Base-by-base conservation (phyloP, 257 asterid species). In the Nicotiana tomentosiformis region DNA sequence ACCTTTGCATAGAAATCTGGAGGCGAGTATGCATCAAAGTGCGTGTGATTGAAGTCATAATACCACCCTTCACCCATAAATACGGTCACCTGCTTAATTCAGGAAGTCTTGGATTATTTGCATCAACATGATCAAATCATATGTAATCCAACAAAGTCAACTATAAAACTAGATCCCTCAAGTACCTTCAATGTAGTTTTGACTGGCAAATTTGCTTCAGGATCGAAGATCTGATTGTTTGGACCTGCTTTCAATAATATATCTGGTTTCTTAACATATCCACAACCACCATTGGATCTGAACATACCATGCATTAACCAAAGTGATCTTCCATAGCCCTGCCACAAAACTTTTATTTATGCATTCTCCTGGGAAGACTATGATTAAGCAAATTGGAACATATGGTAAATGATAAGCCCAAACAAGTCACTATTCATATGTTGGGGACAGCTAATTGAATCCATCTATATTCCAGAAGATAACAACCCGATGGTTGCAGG, bases 61-160 rank as follows among this genome's bases (percentile, higher is more conserved):
- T 92, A 90, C 98, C 98, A 94, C 85, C 98, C 97, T 86, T 93
- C 98, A 53, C 98, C 98, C 98, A 93, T 94, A 74, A 78, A 93
- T 33, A 94, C 86, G 3, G 95, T 91, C 84, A 94, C 98, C 98
- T 94, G 89, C 66, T 84, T 46, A 82, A 65, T 43, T 66, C 60
- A 82, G 78, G 62, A 33, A 77, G 12, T 58, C 37, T 67, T 53
- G 29, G 78, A 23, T 66, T 37, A 66, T 78, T 51, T 58, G 49
- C 55, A 32, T 23, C 2, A 30, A 39, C 68, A 2, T 15, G n/a
- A 55, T 20, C 70, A 20, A 67, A 43, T 15, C 49, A 32, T 32
- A 30, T 4, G 17, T 16, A 32, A 66, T 15, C 74, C 23, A 32
- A 66, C 10, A 32, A 66, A 32, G 14, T 10, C 12, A 32, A 37